These are phyloP conservation scores for Amaranthus palmeri DNA, from an alignment of 148 eudicot species.

Conservation along the genomic window DNA sequence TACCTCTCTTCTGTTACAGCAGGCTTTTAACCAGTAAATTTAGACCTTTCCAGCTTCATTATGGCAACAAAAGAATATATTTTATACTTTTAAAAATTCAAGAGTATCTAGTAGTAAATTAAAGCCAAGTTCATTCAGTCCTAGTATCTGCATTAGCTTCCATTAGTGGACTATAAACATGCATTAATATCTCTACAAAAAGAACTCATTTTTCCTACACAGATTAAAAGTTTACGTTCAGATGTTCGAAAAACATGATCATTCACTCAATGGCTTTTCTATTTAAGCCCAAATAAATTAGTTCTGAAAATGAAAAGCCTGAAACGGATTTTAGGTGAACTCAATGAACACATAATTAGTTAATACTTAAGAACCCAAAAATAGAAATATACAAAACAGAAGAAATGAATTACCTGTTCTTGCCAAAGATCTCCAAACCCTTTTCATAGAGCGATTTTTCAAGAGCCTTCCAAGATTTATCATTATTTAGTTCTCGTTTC, in stretches of 20 bases:
- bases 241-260: not conserved
- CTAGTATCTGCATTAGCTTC: not conserved
- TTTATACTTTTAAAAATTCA: too few relatives aligned
- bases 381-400: not conserved
- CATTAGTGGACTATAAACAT: not conserved
- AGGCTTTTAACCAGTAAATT: too few relatives aligned
- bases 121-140: not conserved
- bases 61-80: too few relatives aligned
- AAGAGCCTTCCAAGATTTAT: conserved; percentile 70
- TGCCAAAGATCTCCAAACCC: conserved; percentile 91
- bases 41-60: too few relatives aligned
- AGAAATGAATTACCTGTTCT: conserved; percentile 60
- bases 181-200: not conserved
- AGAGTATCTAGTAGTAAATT: not conserved
- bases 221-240: not conserved
- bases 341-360: not conserved
- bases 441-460: conserved; percentile 85
- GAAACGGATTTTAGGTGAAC: not conserved
- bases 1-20: too few relatives aligned
- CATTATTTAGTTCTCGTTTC: conserved; percentile 46
- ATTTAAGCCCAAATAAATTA: not conserved
- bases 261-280: not conserved
- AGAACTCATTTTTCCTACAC: not conserved
- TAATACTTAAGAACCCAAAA: too few relatives aligned
- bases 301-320: not conserved